Conservation (phyloP, 441 rosid species). For the Corymbia citriodora region DNA sequence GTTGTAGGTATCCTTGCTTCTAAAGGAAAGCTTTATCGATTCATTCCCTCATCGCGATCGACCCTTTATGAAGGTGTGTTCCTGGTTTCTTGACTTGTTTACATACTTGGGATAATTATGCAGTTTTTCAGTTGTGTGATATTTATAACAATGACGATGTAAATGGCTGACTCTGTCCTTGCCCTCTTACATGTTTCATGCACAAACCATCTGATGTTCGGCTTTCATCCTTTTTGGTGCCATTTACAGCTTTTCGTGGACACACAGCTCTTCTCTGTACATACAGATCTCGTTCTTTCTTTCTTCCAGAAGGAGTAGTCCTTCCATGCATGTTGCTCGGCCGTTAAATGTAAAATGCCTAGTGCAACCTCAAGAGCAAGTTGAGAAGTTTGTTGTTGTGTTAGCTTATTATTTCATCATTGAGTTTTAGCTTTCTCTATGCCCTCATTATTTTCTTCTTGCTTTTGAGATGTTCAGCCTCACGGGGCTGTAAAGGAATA, state of each 20-base stretch:
- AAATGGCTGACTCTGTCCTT: background rate
- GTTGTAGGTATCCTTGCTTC: slow-evolving; percentile 59
- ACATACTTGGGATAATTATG: background rate
- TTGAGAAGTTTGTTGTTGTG: slow-evolving; percentile 8
- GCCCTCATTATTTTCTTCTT: background rate
- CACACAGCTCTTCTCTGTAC: slow-evolving; percentile 97
- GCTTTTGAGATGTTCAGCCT: background rate
- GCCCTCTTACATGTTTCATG: background rate
- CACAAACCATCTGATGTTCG: background rate
- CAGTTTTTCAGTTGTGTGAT: background rate
- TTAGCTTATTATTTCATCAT: background rate
- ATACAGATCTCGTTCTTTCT: slow-evolving; percentile 88
- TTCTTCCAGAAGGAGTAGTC: slow-evolving; percentile 84
- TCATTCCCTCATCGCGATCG: slow-evolving; percentile 65
- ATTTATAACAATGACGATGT: background rate
- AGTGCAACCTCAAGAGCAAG: slow-evolving; percentile 21
- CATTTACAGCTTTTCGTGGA: slow-evolving; percentile 70
- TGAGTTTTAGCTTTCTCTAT: background rate
- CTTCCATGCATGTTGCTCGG: background rate
- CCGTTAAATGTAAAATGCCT: background rate
- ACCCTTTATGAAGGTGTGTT: slow-evolving; percentile 60
- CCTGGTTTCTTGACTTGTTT: background rate
- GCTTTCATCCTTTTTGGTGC: background rate
- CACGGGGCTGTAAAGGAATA: background rate
- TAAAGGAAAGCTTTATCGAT: slow-evolving; percentile 68